A percentile compares a stretch with the other conserved stretches of the same genome.
Conservation (phyloP, 2,329 filamentous ascomycete species). For the Aspergillus sojae region DNA sequence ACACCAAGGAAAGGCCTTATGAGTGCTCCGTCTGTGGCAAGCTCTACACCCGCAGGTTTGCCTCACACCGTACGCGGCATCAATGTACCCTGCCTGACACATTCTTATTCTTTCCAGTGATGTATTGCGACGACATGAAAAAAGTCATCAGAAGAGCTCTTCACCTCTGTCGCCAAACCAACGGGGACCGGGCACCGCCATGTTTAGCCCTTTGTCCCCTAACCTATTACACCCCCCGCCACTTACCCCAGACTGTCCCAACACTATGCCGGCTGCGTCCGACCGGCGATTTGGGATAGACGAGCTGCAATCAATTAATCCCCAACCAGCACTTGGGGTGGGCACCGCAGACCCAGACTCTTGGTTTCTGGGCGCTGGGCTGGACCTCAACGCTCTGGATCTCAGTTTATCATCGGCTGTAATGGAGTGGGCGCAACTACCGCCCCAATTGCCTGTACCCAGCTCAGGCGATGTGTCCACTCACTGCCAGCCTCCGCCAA, state of each 20-base stretch:
- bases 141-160: background rate
- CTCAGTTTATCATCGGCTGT: conserved; percentile 22
- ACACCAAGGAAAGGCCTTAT: conserved; percentile 88
- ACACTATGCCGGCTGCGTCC: too few relatives aligned
- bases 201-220: too few relatives aligned
- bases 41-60: conserved; percentile 22
- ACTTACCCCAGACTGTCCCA: too few relatives aligned
- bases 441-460: background rate
- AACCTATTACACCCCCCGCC: too few relatives aligned
- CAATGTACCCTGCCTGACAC: background rate
- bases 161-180: too few relatives aligned
- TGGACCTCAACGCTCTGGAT: conserved; percentile 22
- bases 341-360: conserved; percentile 9
- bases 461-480: background rate
- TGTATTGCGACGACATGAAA: conserved; percentile 19
- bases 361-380: conserved; percentile 22
- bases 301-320: too few relatives aligned
- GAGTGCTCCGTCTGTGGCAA: conserved; percentile 22
- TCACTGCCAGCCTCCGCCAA: too few relatives aligned
- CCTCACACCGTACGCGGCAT: too few relatives aligned
- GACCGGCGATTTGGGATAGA: too few relatives aligned
- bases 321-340: too few relatives aligned
- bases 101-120: conserved; percentile 8
- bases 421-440: conserved; percentile 23
- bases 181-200: too few relatives aligned